Base-by-base conservation (phyloP, 768 basidiomycete species). In the Hemileccinum impolitum region DNA sequence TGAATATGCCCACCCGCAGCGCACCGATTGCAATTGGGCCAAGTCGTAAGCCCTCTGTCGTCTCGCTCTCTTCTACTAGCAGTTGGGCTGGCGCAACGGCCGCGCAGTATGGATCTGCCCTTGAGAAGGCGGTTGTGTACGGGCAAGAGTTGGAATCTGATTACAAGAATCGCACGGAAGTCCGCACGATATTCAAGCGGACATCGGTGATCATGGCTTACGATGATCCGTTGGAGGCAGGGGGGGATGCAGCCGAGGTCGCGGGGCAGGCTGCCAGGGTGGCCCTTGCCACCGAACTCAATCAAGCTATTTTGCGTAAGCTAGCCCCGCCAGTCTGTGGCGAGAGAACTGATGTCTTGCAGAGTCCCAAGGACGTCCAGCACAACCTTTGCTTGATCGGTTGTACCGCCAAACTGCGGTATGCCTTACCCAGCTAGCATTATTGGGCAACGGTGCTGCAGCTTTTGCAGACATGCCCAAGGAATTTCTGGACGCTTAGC, bases 181-280 rank as follows among this genome's bases (percentile, higher is more conserved):
- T 92, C 28, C 78, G 81, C 47, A 72, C 75, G 13, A 72, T 87
- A 41, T 81, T 90, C 64, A 82, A 82, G 60, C 78, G 81, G 47
- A 87, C 90, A 9, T 87, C 90, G 53, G 81, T 84, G 23, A 82
- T 93, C 48, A 79, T 93, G 50, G 88, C 90, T 32, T 93, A 82
- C 63, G 79, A 84, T 37, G 83, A 90, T 63, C 90, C 89, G 18
- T 66, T 80, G 51, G 78, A 77, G 48, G 84, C 78, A 6, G 81
- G 80, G 4, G 85, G 85, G 12, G 75, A 80, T 28, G 78, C 81
- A 14, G 79, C 82, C 17, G 81, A 80, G 53, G 76, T 89, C 18
- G 87, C 81, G 9, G 82, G 89, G 35, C 78, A 82, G 51, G 79
- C 77, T 37, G 81, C 87, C 26, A 74, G 87, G 51, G 72, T 79